Base-by-base conservation (phyloP, 2,329 filamentous ascomycete species). In the Lojkania enalia region DNA sequence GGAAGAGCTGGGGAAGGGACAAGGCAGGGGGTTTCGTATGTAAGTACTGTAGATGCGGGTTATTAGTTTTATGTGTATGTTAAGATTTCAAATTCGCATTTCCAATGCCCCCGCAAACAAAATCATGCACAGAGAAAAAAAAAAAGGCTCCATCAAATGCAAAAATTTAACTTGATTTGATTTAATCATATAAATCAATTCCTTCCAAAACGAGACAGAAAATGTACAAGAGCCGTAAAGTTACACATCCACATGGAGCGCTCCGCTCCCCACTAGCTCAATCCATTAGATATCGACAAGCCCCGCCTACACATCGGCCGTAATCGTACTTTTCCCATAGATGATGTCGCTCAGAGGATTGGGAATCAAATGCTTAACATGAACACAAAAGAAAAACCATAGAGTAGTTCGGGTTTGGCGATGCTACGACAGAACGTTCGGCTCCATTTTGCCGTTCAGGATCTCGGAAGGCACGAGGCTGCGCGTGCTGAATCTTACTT, bases 381-480 rank as follows among this genome's bases (percentile, higher is more conserved):
- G 14, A 35, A 11, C 25, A 11, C 19, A 36, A 45, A 32, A 20
- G 27, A 23, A 45, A 39, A 20, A n/a, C 16, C 3, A 35, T 19
- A 38, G 32, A 19, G 21, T 25, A 20, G 39, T 39, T 30, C 15
- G n/a, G 30, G 5, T n/a, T n/a, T n/a, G n/a, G n/a, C 33, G 15
- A 18, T 38, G 31, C 25, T 42, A 57, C 46, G 44, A 58, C 21
- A 62, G 46, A 16, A 58, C 52, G 21, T 47, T 54, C 5, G 42
- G 37, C 20, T 39, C 41, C 20, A 44, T 37, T 11, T 58, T 51
- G n/a, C 48, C 52, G 35, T 71, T 66, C 41, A 72, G 42, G 14
- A 72, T 67, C 51, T 70, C 68, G 13, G 61, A 67, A 4, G 70
- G 67, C 5, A 72, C 67, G 3, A 57, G 54, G 36, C 69, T 71